Evolutionary conservation across 2,329 filamentous ascomycete species (phyloP).

Genomic region (Aspergillus alliaceus): DNA sequence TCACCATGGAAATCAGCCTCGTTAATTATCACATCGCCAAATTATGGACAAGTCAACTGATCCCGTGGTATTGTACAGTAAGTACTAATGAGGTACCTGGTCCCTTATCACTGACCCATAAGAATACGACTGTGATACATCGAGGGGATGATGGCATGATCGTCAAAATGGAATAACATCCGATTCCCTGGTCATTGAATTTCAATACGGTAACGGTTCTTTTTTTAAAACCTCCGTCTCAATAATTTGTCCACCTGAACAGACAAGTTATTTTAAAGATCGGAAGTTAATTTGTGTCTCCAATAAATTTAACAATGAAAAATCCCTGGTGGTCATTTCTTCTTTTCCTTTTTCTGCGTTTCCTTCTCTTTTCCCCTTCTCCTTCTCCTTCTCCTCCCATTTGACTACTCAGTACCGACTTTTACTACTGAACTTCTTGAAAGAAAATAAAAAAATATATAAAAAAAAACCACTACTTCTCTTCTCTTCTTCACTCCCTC

Average conservation of each 20-base stretch:
- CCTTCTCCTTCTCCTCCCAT: slow-evolving; percentile 2
- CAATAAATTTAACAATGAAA: not conserved
- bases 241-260: not conserved
- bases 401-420: slow-evolving; percentile 9
- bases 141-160: not conserved
- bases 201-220: not conserved
- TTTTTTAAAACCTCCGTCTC: not conserved
- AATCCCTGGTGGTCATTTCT: not conserved
- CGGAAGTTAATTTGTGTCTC: not conserved
- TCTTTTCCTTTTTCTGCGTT: slow-evolving; percentile 2
- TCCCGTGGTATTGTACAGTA: too few relatives aligned
- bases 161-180: not conserved
- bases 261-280: not conserved
- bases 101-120: too few relatives aligned
- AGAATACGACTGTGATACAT: too few relatives aligned
- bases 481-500: not conserved
- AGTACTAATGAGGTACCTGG: too few relatives aligned
- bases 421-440: not conserved
- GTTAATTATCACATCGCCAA: not conserved
- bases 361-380: slow-evolving; percentile 2
- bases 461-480: slow-evolving; percentile 1
- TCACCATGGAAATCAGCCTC: not conserved
- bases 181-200: not conserved
- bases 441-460: too few relatives aligned
- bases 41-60: not conserved